Evolutionary conservation across 148 eudicot species (phyloP).

Genomic region (Vaccinium myrtillus): DNA sequence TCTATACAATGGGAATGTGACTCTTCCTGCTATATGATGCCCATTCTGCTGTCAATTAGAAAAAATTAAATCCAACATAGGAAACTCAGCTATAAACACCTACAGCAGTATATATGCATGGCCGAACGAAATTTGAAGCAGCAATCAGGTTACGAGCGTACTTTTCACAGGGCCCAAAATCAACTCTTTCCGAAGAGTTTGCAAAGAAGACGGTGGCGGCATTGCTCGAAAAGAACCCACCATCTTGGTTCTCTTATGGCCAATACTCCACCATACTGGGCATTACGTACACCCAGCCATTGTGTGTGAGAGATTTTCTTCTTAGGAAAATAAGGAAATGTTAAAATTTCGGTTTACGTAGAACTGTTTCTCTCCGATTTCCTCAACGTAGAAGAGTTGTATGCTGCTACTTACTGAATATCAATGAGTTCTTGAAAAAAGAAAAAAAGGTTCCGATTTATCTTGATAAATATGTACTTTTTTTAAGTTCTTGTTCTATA

Average conservation of each 20-base stretch:
- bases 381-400: too few relatives aligned
- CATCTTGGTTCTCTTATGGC: slow-evolving; percentile 79
- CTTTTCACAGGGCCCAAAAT: slow-evolving; percentile 54
- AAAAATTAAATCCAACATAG: slow-evolving; percentile 50
- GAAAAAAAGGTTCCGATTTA: too few relatives aligned
- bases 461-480: too few relatives aligned
- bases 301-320: slow-evolving; percentile 59
- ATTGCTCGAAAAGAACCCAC: slow-evolving; percentile 56
- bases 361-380: too few relatives aligned
- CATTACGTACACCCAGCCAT: slow-evolving; percentile 58
- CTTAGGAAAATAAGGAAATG: slow-evolving; percentile 47
- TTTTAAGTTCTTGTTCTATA: too few relatives aligned
- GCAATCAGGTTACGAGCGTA: slow-evolving; percentile 63
- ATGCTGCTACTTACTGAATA: too few relatives aligned
- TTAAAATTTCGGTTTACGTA: slow-evolving; percentile 5
- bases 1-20: too few relatives aligned
- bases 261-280: slow-evolving; percentile 49
- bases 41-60: too few relatives aligned
- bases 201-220: slow-evolving; percentile 66
- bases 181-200: slow-evolving; percentile 77
- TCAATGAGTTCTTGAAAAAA: too few relatives aligned
- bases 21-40: too few relatives aligned
- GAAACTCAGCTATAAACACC: slow-evolving; percentile 47
- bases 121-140: slow-evolving; percentile 64
- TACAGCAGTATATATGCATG: slow-evolving; percentile 32